A percentile compares a stretch with the other conserved stretches of the same genome.
Evolutionary conservation across 2,329 filamentous ascomycete genomes (phyloP).

Genomic region (Cladosporium sp.): DNA sequence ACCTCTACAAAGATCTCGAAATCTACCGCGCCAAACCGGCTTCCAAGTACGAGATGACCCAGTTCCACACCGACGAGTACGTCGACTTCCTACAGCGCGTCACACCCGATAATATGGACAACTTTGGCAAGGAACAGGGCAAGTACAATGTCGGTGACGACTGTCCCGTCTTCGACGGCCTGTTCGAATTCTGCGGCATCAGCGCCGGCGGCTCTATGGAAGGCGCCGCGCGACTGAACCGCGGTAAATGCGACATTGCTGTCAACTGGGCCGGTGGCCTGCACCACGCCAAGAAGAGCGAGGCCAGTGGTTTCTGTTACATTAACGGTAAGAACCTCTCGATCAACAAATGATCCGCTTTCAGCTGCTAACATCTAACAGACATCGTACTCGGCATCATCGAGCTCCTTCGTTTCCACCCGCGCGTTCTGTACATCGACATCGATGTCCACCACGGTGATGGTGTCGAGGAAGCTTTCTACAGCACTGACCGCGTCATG

Average conservation of each 20-base stretch:
- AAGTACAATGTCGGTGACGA: constrained; percentile 63
- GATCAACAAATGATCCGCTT: background rate
- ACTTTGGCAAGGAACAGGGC: constrained; percentile 84
- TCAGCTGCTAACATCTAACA: constrained; percentile 25
- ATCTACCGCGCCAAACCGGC: constrained; percentile 52
- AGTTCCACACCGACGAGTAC: constrained; percentile 69
- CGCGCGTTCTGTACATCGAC: constrained; percentile 61
- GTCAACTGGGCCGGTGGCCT: constrained; percentile 49
- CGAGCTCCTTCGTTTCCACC: constrained; percentile 59
- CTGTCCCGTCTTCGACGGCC: constrained; percentile 62
- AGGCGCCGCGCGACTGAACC: constrained; percentile 62
- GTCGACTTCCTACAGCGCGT: constrained; percentile 76
- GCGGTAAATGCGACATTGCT: constrained; percentile 64
- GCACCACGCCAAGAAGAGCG: constrained; percentile 47
- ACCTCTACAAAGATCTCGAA: constrained; percentile 68
- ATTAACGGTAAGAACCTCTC: constrained; percentile 37
- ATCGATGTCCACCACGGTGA: constrained; percentile 65
- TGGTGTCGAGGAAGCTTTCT: constrained; percentile 67
- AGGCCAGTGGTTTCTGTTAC: constrained; percentile 46
- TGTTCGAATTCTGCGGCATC: constrained; percentile 68
- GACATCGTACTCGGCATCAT: constrained; percentile 64
- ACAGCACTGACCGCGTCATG: constrained; percentile 68
- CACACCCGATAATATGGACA: constrained; percentile 97
- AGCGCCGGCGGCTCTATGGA: constrained; percentile 67
- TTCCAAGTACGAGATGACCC: constrained; percentile 66